Evolutionary conservation across 169 alveolate species (phyloP), one percentile per base, ranked within the genome.

Genomic region (Neospora caninum): DNA sequence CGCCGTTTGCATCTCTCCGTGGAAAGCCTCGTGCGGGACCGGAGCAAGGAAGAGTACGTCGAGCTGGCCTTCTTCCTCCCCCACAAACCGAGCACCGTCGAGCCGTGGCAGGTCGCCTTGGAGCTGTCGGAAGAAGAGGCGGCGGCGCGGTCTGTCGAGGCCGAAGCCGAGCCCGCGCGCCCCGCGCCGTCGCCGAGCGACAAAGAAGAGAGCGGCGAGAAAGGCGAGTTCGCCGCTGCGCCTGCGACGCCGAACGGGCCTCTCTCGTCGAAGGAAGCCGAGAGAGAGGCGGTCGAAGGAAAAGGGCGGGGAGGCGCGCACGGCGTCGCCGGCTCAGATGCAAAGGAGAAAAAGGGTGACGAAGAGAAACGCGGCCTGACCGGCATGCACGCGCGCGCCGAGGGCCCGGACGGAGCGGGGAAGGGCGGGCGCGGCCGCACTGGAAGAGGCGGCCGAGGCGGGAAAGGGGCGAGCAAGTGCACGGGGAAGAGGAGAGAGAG

Each of bases 21-120:
- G 41, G 89, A 82, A 6, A 82, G 89, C 36, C 67, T 82, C 16
- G 89, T 82, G 6, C 78, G 41, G 67, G 88, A 84, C 88, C 38
- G 88, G 27, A 34, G 80, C 27, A 22, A 67, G 49, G 92, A 64
- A 36, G 92, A 89, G 25, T 89, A 67, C 4, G 92, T 92, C 13
- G 92, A 82, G 45, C 70, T 53, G 22, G 92, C 95, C 78, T 92
- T 92, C 34, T 70, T 69, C 73, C 73, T 92, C 7, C 95, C 95
- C 41, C 70, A 67, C 53, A 82, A 84, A 22, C 92, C 88, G n/a
- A 54, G 88, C 64, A 83, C 95, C 18, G 88, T 58, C 88, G 92
- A 92, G 67, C 92, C 92, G 36, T 92, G 95, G 92, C 78, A 87
- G 36, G 45, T 80, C 78, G 95, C 82, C 36, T 53, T 92, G 78